Base-by-base conservation (phyloP, 2,329 filamentous ascomycete species). In the Mycosphaerelloides madeirae region DNA sequence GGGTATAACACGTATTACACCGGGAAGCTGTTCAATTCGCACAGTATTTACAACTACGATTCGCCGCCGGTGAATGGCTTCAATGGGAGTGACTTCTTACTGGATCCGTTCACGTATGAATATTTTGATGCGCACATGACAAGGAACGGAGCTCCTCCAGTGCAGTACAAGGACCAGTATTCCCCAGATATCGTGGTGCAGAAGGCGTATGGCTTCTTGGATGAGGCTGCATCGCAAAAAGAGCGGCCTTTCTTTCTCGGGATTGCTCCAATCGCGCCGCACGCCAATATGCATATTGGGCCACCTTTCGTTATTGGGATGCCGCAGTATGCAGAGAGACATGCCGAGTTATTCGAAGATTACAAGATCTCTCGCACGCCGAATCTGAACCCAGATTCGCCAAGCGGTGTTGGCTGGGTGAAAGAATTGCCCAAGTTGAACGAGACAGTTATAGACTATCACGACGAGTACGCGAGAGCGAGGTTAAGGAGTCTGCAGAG, bases 1-100 rank as follows among this genome's bases (percentile, higher is more conserved):
- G 83, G 82, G 0, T 87, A 86, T 58, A 78, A 79, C 54, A 86
- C 83, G 0, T 86, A 84, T 56, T 87, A 86, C 55, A 75, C 78
- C 53, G 83, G 81, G 13, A 87, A 87, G 59, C 68, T 85, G 3
- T 83, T 83, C 64, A 87, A 87, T 51, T 70, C 74, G 0, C 81
- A 85, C 18, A 51, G 18, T 5, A 69, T 76, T 2, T 56, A 71
- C 0, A 86, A 83, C 46, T 86, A 84, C 59, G 67, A 84, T 56
- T 65, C 70, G 5, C 76, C 81, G 0, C 71, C 65, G 29, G 71
- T 77, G 0, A 72, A 70, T 1, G 82, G 81, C 1, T 86, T 79
- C 71, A 83, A 73, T 19, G 73, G 48, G 5, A 67, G 65, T 0
- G 69, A 73, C 34, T 71, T 74, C 49, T 58, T 73, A 3, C 62